Evolutionary conservation across 257 asterid species (phyloP), one percentile per base, ranked within the genome.

Genomic region (Gentiana dahurica): DNA sequence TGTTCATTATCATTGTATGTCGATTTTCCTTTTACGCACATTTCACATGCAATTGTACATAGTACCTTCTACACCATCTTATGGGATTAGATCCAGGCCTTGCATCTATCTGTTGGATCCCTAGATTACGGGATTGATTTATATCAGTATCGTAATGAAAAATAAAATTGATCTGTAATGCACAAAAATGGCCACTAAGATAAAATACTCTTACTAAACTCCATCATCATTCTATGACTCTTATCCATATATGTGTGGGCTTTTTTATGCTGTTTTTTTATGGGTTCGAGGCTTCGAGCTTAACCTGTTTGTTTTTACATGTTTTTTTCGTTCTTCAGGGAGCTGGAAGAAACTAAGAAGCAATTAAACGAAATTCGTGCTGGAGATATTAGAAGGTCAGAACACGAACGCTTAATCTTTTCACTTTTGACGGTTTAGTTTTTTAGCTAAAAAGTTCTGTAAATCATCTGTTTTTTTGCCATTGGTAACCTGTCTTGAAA

Each of bases 351-450:
- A 32, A 67, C 71, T 34, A 64, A 54, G 58, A 67, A 55, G 39
- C 71, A 67, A 36, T 50, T 67, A 52, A 55, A 54, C n/a, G 71
- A 67, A 36, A 62, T 67, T 60, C 51, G 66, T 9, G 65, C 43
- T 54, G 64, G 55, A 3, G 53, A 54, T 10, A 34, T 47, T 60
- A 60, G 58, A 46, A 66, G 61, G 71, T 66, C 49, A 49, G 55
- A 13, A 9, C 24, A 4, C 41, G 15, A 5, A 59, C 13, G 13
- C 0, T 1, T 10, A 34, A 36, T 3, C 51, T 41, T 47, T 35
- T 4, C 2, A 10, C 3, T 39, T 45, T 36, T 33, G 43, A 49
- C 39, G 6, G 12, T 48, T 8, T 34, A 35, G 56, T 8, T 34
- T 55, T 24, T 24, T 24, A 24, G 24, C 24, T 24, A 24, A 24